Evolutionary conservation across 179 eudicot genomes (phyloP), one percentile per base, ranked within the genome.

Genomic region (Pouteria campechiana): DNA sequence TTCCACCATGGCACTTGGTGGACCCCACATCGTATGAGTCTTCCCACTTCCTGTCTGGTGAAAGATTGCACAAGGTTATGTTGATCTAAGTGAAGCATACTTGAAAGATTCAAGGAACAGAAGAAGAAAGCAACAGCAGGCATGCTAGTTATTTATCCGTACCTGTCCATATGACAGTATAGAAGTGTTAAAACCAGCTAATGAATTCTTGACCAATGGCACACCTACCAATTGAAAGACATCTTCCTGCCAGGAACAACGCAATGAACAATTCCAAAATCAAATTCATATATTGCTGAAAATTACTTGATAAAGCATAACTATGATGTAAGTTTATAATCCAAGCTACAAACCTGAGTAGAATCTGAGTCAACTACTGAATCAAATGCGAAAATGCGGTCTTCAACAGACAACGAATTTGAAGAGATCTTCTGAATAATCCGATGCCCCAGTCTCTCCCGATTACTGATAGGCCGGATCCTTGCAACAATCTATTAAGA

Each of bases 21-120:
- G 99, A 28, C 96, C 99, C 96, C 99, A 92, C 82, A 92, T 64
- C 6, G 98, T 81, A 74, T 81, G 86, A 30, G 92, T 76, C 70
- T 90, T 90, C 6, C 95, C 94, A 64, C 94, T 82, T 65, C 99
- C 99, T 63, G 88, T 75, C 99, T 92, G 41, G 22, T 51, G 42
- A 19, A 22, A 35, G 20, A 40, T 11, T 27, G 1, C 10, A 34
- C 5, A 1, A 6, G 7, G 3, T 18, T 7, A 43, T 1, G 16
- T 7, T 44, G 16, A 37, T 50, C 2, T 27, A 29, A 33, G 4
- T 22, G 36, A 11, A 41, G 44, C 43, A 37, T 37, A 62, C 5
- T 25, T 7, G 3, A 20, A 5, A 49, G 6, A 25, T 11, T 9
- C 24, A 13, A 37, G 6, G 24, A 41, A 24, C 12, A 48, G 44